Evolutionary conservation across 495 filamentous ascomycete genomes (phyloP), one percentile per base, ranked within the genome.

Genomic region (Aspergillus bridgeri): DNA sequence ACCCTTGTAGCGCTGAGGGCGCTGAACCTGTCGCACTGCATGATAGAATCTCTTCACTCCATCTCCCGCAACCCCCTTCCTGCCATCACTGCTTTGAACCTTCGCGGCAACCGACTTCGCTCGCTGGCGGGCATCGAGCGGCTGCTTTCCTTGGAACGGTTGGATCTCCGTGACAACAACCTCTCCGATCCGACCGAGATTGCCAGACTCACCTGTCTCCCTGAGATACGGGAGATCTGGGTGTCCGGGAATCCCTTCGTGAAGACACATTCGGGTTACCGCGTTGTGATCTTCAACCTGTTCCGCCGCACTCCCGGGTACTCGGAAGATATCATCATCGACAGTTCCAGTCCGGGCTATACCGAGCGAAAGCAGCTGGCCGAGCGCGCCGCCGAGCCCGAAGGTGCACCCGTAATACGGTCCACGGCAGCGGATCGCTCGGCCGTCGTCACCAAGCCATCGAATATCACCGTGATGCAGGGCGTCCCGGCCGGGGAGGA

Each of bases 31-130:
- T 93, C 92, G 15, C 86, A 91, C 65, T 97, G 94, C 80, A 96
- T 98, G 93, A 96, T 98, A 50, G 90, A 94, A 53, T 95, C 91
- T 29, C 76, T 98, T 56, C 91, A 95, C 62, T 96, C 92, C 4
- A 77, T 98, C 18, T 84, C 86, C 2, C 83, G 89, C 55, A 92
- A 87, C 68, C 93, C 94, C 27, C 80, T 98, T 3, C 92, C 94
- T 17, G 93, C 94, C 48, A 96, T 98, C 59, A 93, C 88, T 4
- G 91, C 91, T 20, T 80, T 98, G 60, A 98, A 98, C 66, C 83
- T 98, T 46, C 87, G 94, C 46, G 87, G 83, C 20, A 98, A 98
- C 70, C 89, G 92, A 38, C 82, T 98, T 53, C 81, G 83, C 27
- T 96, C 92, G 6, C 82, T 98, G 49, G 91, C 91, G 18, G 94